Evolutionary conservation across 768 basidiomycete genomes (phyloP).

Genomic region (Hygrocybe coccinea): DNA sequence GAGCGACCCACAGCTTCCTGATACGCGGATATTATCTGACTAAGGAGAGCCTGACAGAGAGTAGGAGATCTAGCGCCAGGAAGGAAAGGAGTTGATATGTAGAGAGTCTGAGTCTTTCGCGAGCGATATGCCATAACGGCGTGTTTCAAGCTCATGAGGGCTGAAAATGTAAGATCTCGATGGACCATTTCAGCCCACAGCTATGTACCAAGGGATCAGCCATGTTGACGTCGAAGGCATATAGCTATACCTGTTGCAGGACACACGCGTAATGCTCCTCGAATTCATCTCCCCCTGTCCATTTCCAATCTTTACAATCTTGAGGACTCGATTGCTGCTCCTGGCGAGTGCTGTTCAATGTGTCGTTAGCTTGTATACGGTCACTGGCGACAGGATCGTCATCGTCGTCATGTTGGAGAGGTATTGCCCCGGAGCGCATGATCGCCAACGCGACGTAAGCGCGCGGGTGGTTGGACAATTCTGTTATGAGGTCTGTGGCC

Average conservation of each 20-base stretch:
- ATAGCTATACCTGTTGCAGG: background rate
- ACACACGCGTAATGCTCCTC: background rate
- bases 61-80: background rate
- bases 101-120: background rate
- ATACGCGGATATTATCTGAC: constrained; percentile 2
- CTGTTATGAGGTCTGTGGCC: too few relatives aligned
- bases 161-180: background rate
- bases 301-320: too few relatives aligned
- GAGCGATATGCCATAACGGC: background rate
- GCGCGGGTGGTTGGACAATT: too few relatives aligned
- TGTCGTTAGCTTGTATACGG: too few relatives aligned
- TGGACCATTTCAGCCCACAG: constrained; percentile 3
- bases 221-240: background rate
- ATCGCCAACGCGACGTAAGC: too few relatives aligned
- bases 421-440: too few relatives aligned
- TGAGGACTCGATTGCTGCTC: too few relatives aligned
- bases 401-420: too few relatives aligned
- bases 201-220: background rate
- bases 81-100: background rate
- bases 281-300: too few relatives aligned
- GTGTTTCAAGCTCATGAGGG: background rate
- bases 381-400: too few relatives aligned
- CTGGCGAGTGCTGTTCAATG: too few relatives aligned
- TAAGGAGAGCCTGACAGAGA: constrained; percentile 1
- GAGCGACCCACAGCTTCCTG: background rate